These are phyloP conservation scores for Mimosa bimucronata DNA, from an alignment of 306 rosid species.

Conservation along the genomic window DNA sequence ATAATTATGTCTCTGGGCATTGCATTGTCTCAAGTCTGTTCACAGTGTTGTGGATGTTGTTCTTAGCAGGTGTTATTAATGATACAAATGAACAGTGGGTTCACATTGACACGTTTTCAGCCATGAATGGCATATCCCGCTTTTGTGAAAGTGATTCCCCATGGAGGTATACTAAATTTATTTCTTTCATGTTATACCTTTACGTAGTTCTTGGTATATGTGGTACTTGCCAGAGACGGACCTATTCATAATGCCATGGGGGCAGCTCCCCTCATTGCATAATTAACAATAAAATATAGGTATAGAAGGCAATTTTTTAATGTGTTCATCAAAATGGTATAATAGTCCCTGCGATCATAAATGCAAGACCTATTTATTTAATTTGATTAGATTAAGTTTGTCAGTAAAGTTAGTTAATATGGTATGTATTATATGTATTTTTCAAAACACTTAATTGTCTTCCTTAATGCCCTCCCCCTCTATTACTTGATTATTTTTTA, in stretches of 20 bases:
- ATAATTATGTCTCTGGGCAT: too few relatives aligned
- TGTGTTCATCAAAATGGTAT: too few relatives aligned
- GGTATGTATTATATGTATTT: too few relatives aligned
- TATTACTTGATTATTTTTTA: too few relatives aligned
- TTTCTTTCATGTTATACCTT: constrained; percentile 11
- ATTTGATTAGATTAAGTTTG: too few relatives aligned
- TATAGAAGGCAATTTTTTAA: not conserved
- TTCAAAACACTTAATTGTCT: too few relatives aligned
- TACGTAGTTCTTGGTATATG: not conserved
- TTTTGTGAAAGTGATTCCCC: constrained; percentile 76
- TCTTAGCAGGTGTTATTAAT: constrained; percentile 59
- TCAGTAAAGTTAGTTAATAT: too few relatives aligned
- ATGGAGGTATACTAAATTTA: constrained; percentile 71
- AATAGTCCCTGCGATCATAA: too few relatives aligned
- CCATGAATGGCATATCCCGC: constrained; percentile 97
- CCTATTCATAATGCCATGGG: not conserved
- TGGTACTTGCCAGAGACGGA: not conserved
- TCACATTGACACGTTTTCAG: constrained; percentile 93
- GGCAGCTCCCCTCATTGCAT: not conserved
- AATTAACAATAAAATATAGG: not conserved
- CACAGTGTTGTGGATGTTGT: not conserved
- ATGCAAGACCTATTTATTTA: too few relatives aligned
- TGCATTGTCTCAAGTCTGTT: not conserved
- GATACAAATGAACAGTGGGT: constrained; percentile 63
- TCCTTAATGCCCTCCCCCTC: too few relatives aligned